Base-by-base conservation (phyloP, 352 stramenopile genomes). In the Discostella stelligera region DNA sequence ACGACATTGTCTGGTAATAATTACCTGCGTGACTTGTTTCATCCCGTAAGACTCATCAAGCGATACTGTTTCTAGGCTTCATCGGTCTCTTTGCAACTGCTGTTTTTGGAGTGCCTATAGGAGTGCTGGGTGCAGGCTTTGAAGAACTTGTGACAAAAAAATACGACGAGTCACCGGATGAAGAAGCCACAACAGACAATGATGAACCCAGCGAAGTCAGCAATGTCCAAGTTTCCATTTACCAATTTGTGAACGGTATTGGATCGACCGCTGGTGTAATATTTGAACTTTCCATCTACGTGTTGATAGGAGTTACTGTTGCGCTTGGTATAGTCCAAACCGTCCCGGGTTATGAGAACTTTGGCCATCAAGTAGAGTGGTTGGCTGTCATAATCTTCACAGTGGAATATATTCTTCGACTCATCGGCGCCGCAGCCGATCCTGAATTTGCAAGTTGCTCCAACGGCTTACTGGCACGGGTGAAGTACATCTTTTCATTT, bases 381-480 rank as follows among this genome's bases (percentile, higher is more conserved):
- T 49, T 91, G 5, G 84, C 85, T 9, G 89, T 95, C 0, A 64
- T 88, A 30, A 79, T 94, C 2, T 95, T 95, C 75, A 94, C 90
- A 6, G 37, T 93, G 16, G 90, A 95, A 60, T 95, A 95, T 64
- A 25, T 93, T 14, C 61, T 94, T 16, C 72, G 87, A 8, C 76
- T 92, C 16, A 71, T 92, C 63, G 84, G 84, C 20, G 78, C 64
- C 39, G 80, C 74, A 25, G 84, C 84, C 8, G 84, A 92, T 73
- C 83, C 84, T 27, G 69, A 81, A 25, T 91, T 89, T 82, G 64
- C 71, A 10, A 74, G 7, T 44, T 20, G 10, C 4, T 66, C 53
- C 18, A 65, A 50, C 13, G 70, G 32, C 52, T 60, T 79, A 2
- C 69, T 37, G 44, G 49, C 61, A 30, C 70, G 71, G 20, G 25